Conservation (phyloP, 345 rosid species). For the Hibiscus tridactylites region DNA sequence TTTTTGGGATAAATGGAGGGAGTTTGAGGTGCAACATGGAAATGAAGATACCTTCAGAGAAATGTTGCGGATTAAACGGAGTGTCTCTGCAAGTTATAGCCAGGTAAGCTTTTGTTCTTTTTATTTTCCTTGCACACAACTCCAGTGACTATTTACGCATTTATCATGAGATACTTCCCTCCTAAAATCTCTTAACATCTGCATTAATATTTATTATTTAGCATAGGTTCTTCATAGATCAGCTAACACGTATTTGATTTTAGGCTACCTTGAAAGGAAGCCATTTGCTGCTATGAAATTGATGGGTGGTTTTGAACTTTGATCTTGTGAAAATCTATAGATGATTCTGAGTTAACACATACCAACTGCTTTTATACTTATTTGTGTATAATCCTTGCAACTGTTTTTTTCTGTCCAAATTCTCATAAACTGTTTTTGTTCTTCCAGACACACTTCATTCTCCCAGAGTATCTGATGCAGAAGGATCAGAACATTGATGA, state of each 20-base stretch:
- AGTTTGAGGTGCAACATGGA: constrained; percentile 89
- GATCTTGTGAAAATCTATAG: background rate
- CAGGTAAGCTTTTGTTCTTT: constrained; percentile 43
- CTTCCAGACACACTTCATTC: constrained; percentile 71
- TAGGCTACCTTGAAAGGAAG: background rate
- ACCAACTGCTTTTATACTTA: background rate
- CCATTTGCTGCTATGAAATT: background rate
- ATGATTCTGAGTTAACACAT: background rate
- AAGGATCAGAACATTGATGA: constrained; percentile 85
- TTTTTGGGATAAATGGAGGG: constrained; percentile 92
- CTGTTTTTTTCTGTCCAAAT: background rate
- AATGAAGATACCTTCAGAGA: constrained; percentile 96
- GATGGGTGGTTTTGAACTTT: background rate
- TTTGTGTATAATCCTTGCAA: background rate
- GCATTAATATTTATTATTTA: background rate
- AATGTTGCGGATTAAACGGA: constrained; percentile 84
- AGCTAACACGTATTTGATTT: background rate
- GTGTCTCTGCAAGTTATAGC: constrained; percentile 87
- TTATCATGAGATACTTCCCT: background rate
- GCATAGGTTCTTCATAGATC: background rate
- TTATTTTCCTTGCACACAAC: background rate
- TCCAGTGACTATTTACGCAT: background rate
- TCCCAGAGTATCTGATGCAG: constrained; percentile 89
- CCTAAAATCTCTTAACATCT: background rate
- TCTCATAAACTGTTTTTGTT: constrained; percentile 4